A percentile compares a stretch with the other conserved stretches of the same genome.
These are phyloP conservation scores for Punica granatum DNA, from an alignment of 345 rosid species.

Conservation along the genomic window DNA sequence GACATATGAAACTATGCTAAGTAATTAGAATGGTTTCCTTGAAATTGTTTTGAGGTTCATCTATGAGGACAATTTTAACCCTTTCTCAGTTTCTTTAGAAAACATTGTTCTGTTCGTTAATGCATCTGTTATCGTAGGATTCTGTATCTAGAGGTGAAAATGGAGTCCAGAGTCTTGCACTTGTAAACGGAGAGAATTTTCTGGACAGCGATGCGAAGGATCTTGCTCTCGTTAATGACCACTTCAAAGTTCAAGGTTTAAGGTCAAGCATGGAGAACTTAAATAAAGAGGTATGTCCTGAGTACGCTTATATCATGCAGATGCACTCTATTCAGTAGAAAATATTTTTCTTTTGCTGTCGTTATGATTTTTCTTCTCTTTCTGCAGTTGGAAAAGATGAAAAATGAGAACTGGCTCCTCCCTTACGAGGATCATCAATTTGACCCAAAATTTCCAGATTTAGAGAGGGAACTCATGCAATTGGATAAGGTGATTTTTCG, in stretches of 20 bases:
- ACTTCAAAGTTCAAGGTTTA: conserved; percentile 56
- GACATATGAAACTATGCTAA: neutral
- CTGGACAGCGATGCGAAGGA: conserved; percentile 36
- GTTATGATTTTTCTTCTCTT: conserved; percentile 6
- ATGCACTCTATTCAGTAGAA: neutral
- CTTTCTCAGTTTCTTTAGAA: no score
- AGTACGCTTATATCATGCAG: neutral
- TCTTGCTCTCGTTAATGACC: conserved; percentile 44
- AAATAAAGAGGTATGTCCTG: conserved; percentile 60
- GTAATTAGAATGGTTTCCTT: neutral
- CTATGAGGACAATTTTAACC: neutral
- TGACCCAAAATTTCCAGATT: conserved; percentile 49
- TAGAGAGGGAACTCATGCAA: conserved; percentile 57
- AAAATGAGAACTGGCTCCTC: conserved; percentile 69
- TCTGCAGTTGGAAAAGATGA: conserved; percentile 85
- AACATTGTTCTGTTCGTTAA: neutral
- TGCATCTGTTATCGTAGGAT: neutral
- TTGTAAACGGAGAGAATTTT: conserved; percentile 27
- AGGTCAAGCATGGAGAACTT: conserved; percentile 88
- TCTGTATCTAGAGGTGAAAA: conserved; percentile 22
- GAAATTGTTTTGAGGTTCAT: neutral
- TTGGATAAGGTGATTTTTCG: conserved; percentile 52
- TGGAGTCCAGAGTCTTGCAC: conserved; percentile 31
- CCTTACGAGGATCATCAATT: conserved; percentile 38
- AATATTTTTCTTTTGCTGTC: neutral